A percentile compares a stretch with the other conserved stretches of the same genome.
Conservation (phyloP, 352 stramenopile genomes). For the Aphanomyces euteiches region DNA sequence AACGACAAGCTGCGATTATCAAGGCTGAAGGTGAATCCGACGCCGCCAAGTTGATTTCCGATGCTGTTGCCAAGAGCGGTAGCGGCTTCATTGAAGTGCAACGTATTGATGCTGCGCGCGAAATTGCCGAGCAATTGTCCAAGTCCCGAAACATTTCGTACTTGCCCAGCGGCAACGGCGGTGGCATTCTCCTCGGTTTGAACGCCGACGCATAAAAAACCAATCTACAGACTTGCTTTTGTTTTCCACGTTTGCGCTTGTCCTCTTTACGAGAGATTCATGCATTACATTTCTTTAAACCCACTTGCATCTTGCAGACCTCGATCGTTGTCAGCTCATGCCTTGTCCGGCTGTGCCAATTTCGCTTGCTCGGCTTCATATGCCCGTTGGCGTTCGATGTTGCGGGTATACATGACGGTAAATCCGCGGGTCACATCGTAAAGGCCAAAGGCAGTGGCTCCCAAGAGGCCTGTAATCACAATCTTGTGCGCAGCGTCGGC, state of each 20-base stretch:
- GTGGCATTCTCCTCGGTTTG: constrained; percentile 76
- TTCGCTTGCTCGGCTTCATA: constrained; percentile 24
- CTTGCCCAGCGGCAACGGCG: constrained; percentile 88
- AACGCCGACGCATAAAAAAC: constrained; percentile 27
- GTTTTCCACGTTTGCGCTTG: background rate
- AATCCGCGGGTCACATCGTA: constrained; percentile 80
- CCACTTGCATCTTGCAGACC: background rate
- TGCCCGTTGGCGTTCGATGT: constrained; percentile 49
- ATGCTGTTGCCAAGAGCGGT: constrained; percentile 96
- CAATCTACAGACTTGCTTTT: background rate
- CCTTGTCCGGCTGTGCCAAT: background rate
- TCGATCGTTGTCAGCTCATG: background rate
- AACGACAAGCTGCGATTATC: constrained; percentile 90
- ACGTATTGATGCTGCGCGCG: constrained; percentile 99
- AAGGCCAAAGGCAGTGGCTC: constrained; percentile 59
- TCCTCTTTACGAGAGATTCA: background rate
- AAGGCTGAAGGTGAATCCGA: constrained; percentile 97
- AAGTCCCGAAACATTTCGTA: constrained; percentile 98
- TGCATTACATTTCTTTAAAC: too few relatives aligned
- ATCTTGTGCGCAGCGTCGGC: constrained; percentile 80
- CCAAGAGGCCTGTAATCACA: constrained; percentile 65
- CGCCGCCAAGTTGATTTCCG: constrained; percentile 95
- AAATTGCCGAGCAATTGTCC: constrained; percentile 97
- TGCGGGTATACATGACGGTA: constrained; percentile 71
- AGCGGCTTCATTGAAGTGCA: constrained; percentile 99